Base-by-base conservation (phyloP, 179 eudicot genomes). In the Silene coronaria region DNA sequence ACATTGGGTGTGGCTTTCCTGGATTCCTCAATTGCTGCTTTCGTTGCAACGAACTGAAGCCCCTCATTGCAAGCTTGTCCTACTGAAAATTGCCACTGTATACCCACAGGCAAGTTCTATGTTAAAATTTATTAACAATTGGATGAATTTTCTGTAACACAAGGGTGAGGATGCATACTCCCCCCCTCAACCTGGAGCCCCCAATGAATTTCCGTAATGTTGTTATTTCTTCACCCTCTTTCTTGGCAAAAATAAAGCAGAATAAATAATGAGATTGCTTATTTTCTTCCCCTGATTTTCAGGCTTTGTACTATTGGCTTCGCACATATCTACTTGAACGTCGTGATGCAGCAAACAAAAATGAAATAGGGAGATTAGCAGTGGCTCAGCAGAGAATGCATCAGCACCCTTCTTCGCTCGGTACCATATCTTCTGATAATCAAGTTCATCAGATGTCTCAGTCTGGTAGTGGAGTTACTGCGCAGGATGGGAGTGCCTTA, bases 271-370 rank as follows among this genome's bases (percentile, higher is more conserved):
- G 28, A 38, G 17, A 14, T 59, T 6, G 38, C 6, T 81, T 21
- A 63, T 51, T 72, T 65, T 23, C 45, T 58, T 30, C 34, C 34
- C 2, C 21, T 77, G n/a, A 80, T 46, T 70, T 65, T 4, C 81
- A 96, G 99, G 99, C 99, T 66, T 78, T 96, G 80, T 96, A 96
- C 89, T 96, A 96, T 82, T 96, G 99, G 99, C 86, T 93, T 75
- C 97, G 99, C 34, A 96, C 97, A 45, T 96, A 96, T 83, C 80
- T 96, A 77, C 97, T 96, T 23, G 99, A 96, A 81, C 98, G 99
- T 11, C 97, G 98, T 61, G 98, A 96, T 79, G 98, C 92, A 46
- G 99, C 99, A 51, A 93, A 88, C 84, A 96, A 91, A 88, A 84
- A 98, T 77, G 99, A 96, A 78, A 85, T 85, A 26, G 91, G 96